Evolutionary conservation across 371 early-diverging fungal species (phyloP).

Genomic region (Rhizopus stolonifer): DNA sequence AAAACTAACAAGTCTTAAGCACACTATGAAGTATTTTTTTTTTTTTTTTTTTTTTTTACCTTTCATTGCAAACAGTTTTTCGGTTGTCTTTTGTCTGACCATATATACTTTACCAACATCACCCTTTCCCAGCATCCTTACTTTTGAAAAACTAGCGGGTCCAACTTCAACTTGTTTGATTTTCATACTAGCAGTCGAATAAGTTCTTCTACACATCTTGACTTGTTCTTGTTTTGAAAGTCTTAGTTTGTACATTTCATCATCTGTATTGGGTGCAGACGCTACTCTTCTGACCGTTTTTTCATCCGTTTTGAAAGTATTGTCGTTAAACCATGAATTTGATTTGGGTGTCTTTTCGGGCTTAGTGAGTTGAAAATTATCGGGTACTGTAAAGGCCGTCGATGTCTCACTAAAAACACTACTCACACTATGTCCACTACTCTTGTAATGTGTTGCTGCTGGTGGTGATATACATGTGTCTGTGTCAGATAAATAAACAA

Average conservation of each 20-base stretch:
- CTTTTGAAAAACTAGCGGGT: conserved; percentile 82
- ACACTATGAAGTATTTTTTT: background rate
- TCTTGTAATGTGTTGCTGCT: conserved; percentile 20
- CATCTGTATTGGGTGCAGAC: conserved; percentile 59
- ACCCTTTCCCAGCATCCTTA: conserved; percentile 89
- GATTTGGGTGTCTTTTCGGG: conserved; percentile 36
- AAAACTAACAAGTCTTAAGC: conserved; percentile 62
- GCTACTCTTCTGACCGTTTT: conserved; percentile 57
- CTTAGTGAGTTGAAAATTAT: conserved; percentile 30
- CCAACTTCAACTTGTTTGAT: conserved; percentile 74
- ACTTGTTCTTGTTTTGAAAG: conserved; percentile 17
- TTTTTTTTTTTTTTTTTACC: conserved; percentile 35
- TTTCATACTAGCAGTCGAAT: conserved; percentile 76
- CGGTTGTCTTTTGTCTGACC: conserved; percentile 84
- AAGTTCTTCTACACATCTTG: conserved; percentile 52
- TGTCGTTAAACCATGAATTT: conserved; percentile 45
- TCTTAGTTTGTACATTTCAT: background rate
- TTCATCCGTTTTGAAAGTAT: conserved; percentile 13
- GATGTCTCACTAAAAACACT: conserved; percentile 8
- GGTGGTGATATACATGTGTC: conserved; percentile 18
- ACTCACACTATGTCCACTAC: conserved; percentile 8
- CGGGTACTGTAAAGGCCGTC: conserved; percentile 34
- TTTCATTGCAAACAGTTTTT: conserved; percentile 93
- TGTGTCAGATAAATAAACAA: conserved; percentile 20
- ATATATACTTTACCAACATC: conserved; percentile 97